These are phyloP conservation scores for Castanea crenata DNA, from an alignment of 306 rosid species.

Conservation along the genomic window DNA sequence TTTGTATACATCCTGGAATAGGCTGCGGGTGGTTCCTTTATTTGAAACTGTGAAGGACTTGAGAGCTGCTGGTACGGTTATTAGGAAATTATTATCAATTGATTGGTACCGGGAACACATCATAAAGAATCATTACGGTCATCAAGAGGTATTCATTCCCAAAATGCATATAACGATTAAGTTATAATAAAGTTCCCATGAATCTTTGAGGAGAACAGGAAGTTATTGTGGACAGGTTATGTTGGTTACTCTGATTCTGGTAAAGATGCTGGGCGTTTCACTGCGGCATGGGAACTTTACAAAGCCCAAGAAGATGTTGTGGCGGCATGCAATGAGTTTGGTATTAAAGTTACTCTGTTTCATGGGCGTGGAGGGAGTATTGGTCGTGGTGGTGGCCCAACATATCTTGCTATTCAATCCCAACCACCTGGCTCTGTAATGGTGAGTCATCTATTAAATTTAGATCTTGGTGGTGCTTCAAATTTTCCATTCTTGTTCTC, in stretches of 20 bases:
- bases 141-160: constrained; percentile 68
- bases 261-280: constrained; percentile 95
- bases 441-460: constrained; percentile 50
- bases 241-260: constrained; percentile 98
- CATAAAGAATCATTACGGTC: constrained; percentile 72
- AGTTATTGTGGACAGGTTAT: constrained; percentile 64
- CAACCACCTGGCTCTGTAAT: constrained; percentile 97
- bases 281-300: constrained; percentile 97
- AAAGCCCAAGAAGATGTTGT: constrained; percentile 98
- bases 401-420: constrained; percentile 94
- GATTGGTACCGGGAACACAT: constrained; percentile 89
- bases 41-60: constrained; percentile 94
- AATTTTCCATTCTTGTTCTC: constrained; percentile 5
- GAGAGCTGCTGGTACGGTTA: constrained; percentile 86
- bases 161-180: constrained; percentile 3
- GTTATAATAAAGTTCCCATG: neutral
- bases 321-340: constrained; percentile 85
- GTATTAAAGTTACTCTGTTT: constrained; percentile 81
- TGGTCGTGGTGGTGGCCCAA: constrained; percentile 99
- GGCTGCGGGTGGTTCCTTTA: constrained; percentile 94
- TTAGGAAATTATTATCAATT: constrained; percentile 72
- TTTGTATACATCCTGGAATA: constrained; percentile 24
- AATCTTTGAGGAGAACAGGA: constrained; percentile 16
- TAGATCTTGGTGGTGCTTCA: constrained; percentile 3
- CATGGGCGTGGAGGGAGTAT: constrained; percentile 98